These are phyloP conservation scores for Picochlorum costavermella DNA, from an alignment of 139 green algal species.

Conservation along the genomic window DNA sequence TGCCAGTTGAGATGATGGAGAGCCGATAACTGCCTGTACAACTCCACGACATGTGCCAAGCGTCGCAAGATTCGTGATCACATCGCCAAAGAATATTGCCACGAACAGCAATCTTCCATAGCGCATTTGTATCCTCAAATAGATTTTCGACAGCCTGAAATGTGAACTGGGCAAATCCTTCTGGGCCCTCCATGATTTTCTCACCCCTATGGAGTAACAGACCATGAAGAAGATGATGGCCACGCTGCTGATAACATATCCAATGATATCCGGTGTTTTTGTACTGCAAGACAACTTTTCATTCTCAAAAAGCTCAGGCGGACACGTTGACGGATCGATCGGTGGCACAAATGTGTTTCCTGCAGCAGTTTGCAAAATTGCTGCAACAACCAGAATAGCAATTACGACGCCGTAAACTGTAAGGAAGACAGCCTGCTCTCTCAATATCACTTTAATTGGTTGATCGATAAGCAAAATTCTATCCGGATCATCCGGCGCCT, in stretches of 20 bases:
- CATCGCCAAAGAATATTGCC: neutral
- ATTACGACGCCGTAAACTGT: neutral
- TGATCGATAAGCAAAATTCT: neutral
- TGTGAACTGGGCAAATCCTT: neutral
- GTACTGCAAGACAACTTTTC: no score
- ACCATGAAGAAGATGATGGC: neutral
- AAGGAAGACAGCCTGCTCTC: neutral
- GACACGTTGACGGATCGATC: no score
- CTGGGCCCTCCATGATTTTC: neutral
- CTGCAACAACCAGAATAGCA: no score
- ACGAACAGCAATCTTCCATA: neutral
- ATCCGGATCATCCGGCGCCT: neutral
- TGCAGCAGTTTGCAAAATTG: no score
- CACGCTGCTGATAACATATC: neutral
- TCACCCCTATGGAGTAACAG: neutral
- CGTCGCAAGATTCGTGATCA: neutral
- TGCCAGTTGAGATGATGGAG: neutral
- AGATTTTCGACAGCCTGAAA: conserved; percentile 3
- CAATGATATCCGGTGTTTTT: no score
- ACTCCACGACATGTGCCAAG: neutral
- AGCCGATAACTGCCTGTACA: neutral
- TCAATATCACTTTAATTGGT: neutral
- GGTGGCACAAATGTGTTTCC: no score
- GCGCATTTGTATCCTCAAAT: neutral
- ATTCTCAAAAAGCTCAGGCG: no score